These are phyloP conservation scores for Periglandula ipomoeae DNA, from an alignment of 2,329 filamentous ascomycete genomes.

Conservation along the genomic window DNA sequence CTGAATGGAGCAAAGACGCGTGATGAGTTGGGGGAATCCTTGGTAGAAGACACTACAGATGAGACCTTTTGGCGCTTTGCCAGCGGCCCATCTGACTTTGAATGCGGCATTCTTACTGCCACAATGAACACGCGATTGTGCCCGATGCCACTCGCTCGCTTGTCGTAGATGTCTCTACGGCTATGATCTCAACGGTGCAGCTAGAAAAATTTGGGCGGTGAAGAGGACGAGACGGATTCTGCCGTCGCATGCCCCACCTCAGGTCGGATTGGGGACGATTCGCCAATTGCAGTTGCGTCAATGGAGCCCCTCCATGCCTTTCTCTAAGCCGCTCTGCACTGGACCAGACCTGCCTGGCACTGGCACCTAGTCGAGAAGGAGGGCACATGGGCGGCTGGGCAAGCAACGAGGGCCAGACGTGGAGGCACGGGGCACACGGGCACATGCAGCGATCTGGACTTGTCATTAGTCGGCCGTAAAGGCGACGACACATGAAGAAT, in stretches of 20 bases:
- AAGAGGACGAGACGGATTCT: constrained; percentile 12
- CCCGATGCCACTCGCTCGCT: not conserved
- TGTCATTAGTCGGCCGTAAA: constrained; percentile 2
- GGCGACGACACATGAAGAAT: no score
- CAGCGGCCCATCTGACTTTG: constrained; percentile 50
- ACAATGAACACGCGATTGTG: not conserved
- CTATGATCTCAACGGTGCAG: not conserved
- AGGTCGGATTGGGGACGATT: not conserved
- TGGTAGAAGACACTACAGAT: constrained; percentile 25
- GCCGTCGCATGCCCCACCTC: constrained; percentile 9
- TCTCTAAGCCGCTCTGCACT: no score
- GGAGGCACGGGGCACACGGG: not conserved
- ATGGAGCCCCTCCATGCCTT: not conserved
- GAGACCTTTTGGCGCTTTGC: constrained; percentile 69
- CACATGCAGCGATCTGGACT: not conserved
- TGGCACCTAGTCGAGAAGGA: no score
- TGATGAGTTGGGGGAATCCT: constrained; percentile 45
- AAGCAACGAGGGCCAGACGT: no score
- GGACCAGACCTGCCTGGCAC: no score
- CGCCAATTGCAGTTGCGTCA: not conserved
- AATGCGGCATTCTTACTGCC: constrained; percentile 41
- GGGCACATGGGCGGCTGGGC: constrained; percentile 1
- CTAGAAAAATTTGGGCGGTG: constrained; percentile 19
- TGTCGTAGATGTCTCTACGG: not conserved
- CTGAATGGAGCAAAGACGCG: constrained; percentile 89